Base-by-base conservation (phyloP, 75 land plant genomes). In the Picea sitchensis region DNA sequence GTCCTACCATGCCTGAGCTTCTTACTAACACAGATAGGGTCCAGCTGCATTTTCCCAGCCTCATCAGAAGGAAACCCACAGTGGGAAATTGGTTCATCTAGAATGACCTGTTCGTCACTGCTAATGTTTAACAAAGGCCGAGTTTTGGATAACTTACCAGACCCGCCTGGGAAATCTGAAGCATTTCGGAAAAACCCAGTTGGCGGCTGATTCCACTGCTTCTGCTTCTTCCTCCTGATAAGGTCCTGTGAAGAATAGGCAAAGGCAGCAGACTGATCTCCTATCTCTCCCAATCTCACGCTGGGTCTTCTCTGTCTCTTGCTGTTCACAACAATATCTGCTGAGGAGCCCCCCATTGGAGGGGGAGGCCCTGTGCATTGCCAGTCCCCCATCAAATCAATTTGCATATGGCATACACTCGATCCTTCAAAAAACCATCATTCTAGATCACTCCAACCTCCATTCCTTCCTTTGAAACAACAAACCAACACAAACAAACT, bases 271-370 rank as follows among this genome's bases (percentile, higher is more conserved):
- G 88, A 80, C 57, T 79, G 85, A 32, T 87, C 89, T 38, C 93
- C 95, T 65, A 92, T 84, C 23, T 92, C 96, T 59, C 94, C 96
- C 58, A 93, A 74, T 21, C 96, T 80, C 73, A 93, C 96, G 69
- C 92, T 93, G 31, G 96, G 96, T 20, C 94, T 82, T 62, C 96
- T 84, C 77, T 86, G 94, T 47, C 94, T 81, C 87, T 93, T 93
- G 76, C 76, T 75, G 59, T 75, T 75, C 76, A 75, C 76, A 21
- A 75, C 76, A 7, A 23, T 30, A 75, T 75, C 76, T 13, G 76
- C 59, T 3, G 56, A 18, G 23, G 51, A 38, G 58, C 56, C 56
- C 56, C 56, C 56, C 56, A 51, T 51, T 51, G 56, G 56, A 51
- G 9, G 12, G 56, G 11, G 56, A 51, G 56, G 56, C 56, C 56